A percentile compares a stretch with the other conserved stretches of the same genome.
These are phyloP conservation scores for Emergomyces pasteurianus DNA, from an alignment of 2,329 filamentous ascomycete genomes.

Conservation along the genomic window DNA sequence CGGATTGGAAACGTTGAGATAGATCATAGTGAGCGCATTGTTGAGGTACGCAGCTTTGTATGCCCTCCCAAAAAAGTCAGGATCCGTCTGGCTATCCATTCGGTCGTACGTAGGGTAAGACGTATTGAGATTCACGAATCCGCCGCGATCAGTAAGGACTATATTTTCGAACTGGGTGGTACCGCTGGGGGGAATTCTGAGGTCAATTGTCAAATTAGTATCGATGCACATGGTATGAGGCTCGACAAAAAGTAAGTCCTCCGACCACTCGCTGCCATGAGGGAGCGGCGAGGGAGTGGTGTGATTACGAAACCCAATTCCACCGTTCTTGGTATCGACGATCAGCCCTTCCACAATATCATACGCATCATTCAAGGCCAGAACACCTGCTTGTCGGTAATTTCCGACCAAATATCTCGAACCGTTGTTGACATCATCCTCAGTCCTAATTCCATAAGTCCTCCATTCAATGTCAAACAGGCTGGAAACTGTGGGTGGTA, in stretches of 20 bases:
- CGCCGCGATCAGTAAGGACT: conserved; percentile 32
- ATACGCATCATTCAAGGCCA: conserved; percentile 24
- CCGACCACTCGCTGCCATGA: conserved; percentile 33
- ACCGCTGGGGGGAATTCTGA: conserved; percentile 16
- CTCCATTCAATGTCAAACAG: conserved; percentile 34
- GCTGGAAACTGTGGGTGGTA: conserved; percentile 27
- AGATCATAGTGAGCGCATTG: conserved; percentile 31
- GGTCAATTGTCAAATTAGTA: conserved; percentile 31
- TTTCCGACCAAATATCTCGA: conserved; percentile 19
- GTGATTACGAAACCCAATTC: conserved; percentile 37
- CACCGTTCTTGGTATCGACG: conserved; percentile 31
- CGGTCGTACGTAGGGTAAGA: conserved; percentile 23
- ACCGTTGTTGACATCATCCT: conserved; percentile 20
- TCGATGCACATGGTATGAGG: conserved; percentile 36
- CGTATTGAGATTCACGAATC: conserved; percentile 29
- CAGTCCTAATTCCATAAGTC: conserved; percentile 13
- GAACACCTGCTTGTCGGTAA: conserved; percentile 19
- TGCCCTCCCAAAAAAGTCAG: conserved; percentile 29
- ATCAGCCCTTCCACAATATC: conserved; percentile 34
- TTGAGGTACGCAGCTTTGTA: conserved; percentile 35
- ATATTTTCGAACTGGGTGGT: conserved; percentile 13
- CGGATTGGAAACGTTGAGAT: conserved; percentile 29
- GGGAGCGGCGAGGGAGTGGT: conserved; percentile 23
- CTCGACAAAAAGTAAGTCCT: conserved; percentile 39
- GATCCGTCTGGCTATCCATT: conserved; percentile 23